These are phyloP conservation scores for Xylaria sp. DNA, from an alignment of 2,329 filamentous ascomycete genomes.

Conservation along the genomic window DNA sequence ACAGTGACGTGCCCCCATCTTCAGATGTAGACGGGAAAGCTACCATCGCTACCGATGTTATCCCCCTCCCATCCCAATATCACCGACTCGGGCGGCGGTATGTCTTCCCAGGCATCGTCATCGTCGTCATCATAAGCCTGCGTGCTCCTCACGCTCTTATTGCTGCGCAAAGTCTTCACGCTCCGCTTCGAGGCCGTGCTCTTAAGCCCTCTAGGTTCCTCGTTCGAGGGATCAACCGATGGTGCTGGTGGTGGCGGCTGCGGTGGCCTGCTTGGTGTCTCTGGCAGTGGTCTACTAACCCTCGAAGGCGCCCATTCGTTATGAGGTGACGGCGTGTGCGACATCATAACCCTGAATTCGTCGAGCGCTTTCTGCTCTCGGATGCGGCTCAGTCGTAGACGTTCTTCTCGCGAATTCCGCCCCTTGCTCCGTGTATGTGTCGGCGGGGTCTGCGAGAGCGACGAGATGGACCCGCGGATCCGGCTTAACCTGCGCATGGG, in stretches of 20 bases:
- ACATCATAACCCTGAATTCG: slow-evolving; percentile 25
- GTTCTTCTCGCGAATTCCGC: slow-evolving; percentile 30
- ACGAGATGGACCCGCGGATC: slow-evolving; percentile 21
- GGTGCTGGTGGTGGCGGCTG: slow-evolving; percentile 20
- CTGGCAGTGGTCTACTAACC: slow-evolving; percentile 31
- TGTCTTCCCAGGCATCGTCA: slow-evolving; percentile 41
- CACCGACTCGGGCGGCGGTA: slow-evolving; percentile 37
- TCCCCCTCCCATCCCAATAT: slow-evolving; percentile 35
- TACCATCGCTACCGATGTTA: slow-evolving; percentile 36
- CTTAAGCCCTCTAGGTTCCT: slow-evolving; percentile 21
- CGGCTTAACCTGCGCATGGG: slow-evolving; percentile 17
- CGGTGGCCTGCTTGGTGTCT: slow-evolving; percentile 31
- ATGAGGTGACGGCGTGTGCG: slow-evolving; percentile 30
- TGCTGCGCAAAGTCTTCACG: slow-evolving; percentile 30
- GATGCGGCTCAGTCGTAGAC: slow-evolving; percentile 26
- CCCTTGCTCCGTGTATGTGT: slow-evolving; percentile 25
- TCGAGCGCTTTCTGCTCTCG: slow-evolving; percentile 27
- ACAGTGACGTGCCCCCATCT: not conserved
- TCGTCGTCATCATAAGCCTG: slow-evolving; percentile 34
- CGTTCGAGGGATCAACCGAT: slow-evolving; percentile 27
- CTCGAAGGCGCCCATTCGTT: slow-evolving; percentile 22
- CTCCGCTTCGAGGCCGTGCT: slow-evolving; percentile 31
- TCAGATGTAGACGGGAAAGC: slow-evolving; percentile 42
- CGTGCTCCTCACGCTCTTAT: slow-evolving; percentile 32
- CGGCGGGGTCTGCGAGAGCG: slow-evolving; percentile 25